phyloP scores from a whole-genome alignment of 768 basidiomycete species.

The Melanogaster broomeanus region DNA sequence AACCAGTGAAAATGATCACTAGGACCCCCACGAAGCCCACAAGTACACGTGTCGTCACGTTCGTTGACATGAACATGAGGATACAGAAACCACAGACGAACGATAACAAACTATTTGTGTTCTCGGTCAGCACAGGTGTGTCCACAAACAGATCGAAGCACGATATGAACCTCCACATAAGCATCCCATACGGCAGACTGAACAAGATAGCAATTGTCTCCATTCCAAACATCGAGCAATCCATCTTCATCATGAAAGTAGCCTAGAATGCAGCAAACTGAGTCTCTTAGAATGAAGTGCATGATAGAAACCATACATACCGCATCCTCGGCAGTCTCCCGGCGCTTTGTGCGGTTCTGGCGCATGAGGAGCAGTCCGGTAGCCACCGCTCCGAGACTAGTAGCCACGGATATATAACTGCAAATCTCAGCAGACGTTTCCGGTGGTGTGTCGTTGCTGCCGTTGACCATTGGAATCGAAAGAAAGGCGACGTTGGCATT shows the following conservation, averaged over 20 bases:
- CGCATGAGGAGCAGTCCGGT: conserved; percentile 38
- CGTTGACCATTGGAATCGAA: conserved; percentile 34
- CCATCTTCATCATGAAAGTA: neutral
- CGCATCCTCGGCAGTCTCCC: conserved; percentile 24
- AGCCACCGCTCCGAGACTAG: conserved; percentile 36
- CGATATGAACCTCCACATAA: conserved; percentile 32
- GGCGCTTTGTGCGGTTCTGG: conserved; percentile 34
- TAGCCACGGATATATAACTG: conserved; percentile 39
- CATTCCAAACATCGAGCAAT: conserved; percentile 9
- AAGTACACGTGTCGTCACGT: neutral
- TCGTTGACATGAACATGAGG: neutral
- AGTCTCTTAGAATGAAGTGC: neutral
- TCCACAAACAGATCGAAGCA: neutral
- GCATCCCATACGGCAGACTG: conserved; percentile 33
- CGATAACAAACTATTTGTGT: neutral
- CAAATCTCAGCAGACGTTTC: conserved; percentile 31
- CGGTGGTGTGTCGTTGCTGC: conserved; percentile 2
- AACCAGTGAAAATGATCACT: neutral
- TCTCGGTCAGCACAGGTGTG: neutral
- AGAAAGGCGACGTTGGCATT: conserved; percentile 56
- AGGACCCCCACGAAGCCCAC: neutral
- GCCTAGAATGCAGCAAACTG: neutral
- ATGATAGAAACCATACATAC: conserved; percentile 22
- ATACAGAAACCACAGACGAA: neutral
- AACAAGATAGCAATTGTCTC: conserved; percentile 34